Evolutionary conservation across 257 asterid species (phyloP).

Genomic region (Fraxinus quadrangulata): DNA sequence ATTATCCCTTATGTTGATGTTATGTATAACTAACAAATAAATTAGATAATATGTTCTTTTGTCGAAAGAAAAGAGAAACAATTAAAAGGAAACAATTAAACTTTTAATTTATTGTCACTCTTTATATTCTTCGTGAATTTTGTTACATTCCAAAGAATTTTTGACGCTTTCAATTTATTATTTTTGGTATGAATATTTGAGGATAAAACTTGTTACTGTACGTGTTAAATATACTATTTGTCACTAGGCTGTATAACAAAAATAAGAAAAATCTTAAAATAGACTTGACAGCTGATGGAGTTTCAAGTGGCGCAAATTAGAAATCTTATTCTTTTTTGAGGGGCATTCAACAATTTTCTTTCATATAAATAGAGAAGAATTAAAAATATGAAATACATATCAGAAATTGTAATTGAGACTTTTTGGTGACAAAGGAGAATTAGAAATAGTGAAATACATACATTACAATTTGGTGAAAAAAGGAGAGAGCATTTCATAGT

Average conservation of each 20-base stretch:
- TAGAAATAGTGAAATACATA: not conserved
- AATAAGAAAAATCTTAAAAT: too few relatives aligned
- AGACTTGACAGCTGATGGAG: not conserved
- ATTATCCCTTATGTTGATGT: too few relatives aligned
- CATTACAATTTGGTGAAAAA: not conserved
- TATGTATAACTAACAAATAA: too few relatives aligned
- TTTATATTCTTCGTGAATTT: not conserved
- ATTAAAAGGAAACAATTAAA: not conserved
- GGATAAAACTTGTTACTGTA: not conserved
- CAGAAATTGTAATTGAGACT: not conserved
- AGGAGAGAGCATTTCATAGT: not conserved
- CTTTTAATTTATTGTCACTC: not conserved
- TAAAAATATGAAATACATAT: not conserved
- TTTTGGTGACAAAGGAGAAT: not conserved
- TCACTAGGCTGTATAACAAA: too few relatives aligned
- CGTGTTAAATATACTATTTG: too few relatives aligned
- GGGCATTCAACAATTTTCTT: not conserved
- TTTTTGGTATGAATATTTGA: not conserved
- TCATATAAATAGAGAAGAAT: not conserved
- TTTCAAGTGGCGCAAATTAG: not conserved
- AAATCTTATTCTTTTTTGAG: not conserved
- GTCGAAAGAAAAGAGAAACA: too few relatives aligned
- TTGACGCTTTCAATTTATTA: not conserved
- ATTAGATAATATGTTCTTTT: too few relatives aligned
- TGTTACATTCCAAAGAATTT: not conserved